Conservation (phyloP, 1,284 basidiomycete genomes). For the Vanrija sp. region DNA sequence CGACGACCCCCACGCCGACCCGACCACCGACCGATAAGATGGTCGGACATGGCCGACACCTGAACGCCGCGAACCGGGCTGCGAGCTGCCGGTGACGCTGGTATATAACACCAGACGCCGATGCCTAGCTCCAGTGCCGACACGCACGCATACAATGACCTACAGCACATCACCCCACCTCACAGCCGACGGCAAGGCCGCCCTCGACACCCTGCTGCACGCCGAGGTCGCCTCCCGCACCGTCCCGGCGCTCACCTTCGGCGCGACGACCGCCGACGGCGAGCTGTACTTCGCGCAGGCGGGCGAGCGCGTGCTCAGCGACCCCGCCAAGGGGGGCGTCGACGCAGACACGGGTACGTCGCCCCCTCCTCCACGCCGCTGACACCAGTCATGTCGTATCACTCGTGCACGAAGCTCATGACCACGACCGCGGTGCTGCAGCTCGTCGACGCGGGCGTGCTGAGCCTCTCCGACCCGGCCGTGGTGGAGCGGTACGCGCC, state of each 20-base stretch:
- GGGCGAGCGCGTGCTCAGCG: constrained; percentile 30
- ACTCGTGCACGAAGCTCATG: constrained; percentile 41
- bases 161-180: constrained; percentile 8
- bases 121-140: too few species aligned
- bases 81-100: too few species aligned
- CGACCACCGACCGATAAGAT: too few species aligned
- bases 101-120: too few species aligned
- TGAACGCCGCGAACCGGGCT: too few species aligned
- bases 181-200: constrained; percentile 17
- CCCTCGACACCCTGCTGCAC: constrained; percentile 23
- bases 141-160: too few species aligned
- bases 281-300: constrained; percentile 28
- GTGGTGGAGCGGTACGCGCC: constrained; percentile 5
- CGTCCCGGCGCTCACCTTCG: constrained; percentile 32
- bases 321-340: constrained; percentile 26
- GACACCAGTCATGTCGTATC: constrained; percentile 22
- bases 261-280: constrained; percentile 32
- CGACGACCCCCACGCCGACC: too few species aligned
- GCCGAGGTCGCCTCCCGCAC: constrained; percentile 12
- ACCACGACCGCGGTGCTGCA: constrained; percentile 27
- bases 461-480: constrained; percentile 5
- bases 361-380: neutral
- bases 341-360: constrained; percentile 34
- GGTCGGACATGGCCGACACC: too few species aligned
- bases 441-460: constrained; percentile 23